Conservation (phyloP, 345 rosid species). For the Raphanus raphanistrum region DNA sequence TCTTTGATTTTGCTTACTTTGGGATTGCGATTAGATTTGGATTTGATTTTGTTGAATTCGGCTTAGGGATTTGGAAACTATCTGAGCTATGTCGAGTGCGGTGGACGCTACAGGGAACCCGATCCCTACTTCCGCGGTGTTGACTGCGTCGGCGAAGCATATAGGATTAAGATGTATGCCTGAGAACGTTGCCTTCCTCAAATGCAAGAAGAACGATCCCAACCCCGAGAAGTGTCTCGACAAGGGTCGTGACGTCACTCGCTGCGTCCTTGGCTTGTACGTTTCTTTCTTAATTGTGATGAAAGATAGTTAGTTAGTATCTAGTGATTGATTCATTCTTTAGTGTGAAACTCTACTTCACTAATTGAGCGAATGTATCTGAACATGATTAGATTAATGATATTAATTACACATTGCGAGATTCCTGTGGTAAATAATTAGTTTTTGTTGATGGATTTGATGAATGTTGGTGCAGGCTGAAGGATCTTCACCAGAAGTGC, state of each 20-base stretch:
- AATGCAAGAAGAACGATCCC: slow-evolving; percentile 95
- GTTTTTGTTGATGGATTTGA: not conserved
- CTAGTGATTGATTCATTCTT: not conserved
- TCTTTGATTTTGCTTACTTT: not conserved
- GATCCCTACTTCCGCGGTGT: slow-evolving; percentile 91
- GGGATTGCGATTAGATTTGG: slow-evolving; percentile 12
- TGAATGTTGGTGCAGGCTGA: slow-evolving; percentile 58
- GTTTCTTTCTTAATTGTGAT: slow-evolving; percentile 18
- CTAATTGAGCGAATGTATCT: not conserved
- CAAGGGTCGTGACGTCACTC: slow-evolving; percentile 91
- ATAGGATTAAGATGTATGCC: slow-evolving; percentile 60
- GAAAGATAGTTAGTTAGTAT: not conserved
- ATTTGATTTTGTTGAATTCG: not conserved
- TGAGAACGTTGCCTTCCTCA: slow-evolving; percentile 86
- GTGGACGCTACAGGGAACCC: slow-evolving; percentile 79
- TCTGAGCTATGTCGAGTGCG: slow-evolving; percentile 60
- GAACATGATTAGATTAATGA: too few species aligned
- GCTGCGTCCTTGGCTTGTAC: slow-evolving; percentile 89
- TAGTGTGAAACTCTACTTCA: too few species aligned
- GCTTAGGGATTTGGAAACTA: slow-evolving; percentile 14
- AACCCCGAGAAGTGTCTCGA: slow-evolving; percentile 99
- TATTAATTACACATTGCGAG: too few species aligned
- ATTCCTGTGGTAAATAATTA: too few species aligned
- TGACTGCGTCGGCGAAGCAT: slow-evolving; percentile 88
- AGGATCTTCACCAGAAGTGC: slow-evolving; percentile 90